A percentile compares a stretch with the other conserved stretches of the same genome.
Evolutionary conservation across 2,329 filamentous ascomycete genomes (phyloP).

Genomic region (Polychaeton citri): DNA sequence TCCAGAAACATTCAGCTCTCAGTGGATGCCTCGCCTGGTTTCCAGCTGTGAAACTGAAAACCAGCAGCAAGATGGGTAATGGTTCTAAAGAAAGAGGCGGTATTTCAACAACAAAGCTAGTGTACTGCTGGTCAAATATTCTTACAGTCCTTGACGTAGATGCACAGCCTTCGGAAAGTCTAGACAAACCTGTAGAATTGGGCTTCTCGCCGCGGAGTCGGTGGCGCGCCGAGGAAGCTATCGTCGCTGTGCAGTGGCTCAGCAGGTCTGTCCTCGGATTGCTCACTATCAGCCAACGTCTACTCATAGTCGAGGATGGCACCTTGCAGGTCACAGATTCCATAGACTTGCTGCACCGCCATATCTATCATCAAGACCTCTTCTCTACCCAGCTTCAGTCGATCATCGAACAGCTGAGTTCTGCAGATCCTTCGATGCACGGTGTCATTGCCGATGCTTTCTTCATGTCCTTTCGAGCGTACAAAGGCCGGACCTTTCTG

Average conservation of each 20-base stretch:
- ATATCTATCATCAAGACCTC: slow-evolving; percentile 81
- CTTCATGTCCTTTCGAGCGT: slow-evolving; percentile 92
- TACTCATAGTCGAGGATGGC: slow-evolving; percentile 84
- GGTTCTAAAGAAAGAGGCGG: slow-evolving; percentile 23
- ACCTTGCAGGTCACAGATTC: slow-evolving; percentile 85
- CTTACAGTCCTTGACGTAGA: slow-evolving; percentile 83
- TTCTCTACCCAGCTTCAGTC: slow-evolving; percentile 78
- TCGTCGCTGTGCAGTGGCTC: slow-evolving; percentile 93
- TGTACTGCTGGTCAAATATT: slow-evolving; percentile 98
- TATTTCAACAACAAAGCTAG: slow-evolving; percentile 71
- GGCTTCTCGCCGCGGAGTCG: slow-evolving; percentile 71
- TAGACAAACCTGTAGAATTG: slow-evolving; percentile 55
- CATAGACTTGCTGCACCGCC: slow-evolving; percentile 80
- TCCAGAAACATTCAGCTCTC: slow-evolving; percentile 78
- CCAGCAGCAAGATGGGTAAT: slow-evolving; percentile 41
- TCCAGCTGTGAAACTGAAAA: slow-evolving; percentile 83
- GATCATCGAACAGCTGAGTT: slow-evolving; percentile 78
- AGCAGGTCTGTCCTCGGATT: slow-evolving; percentile 85
- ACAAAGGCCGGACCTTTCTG: slow-evolving; percentile 86
- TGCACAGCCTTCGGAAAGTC: slow-evolving; percentile 35
- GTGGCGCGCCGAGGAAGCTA: slow-evolving; percentile 89
- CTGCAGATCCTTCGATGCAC: slow-evolving; percentile 79
- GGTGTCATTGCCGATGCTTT: slow-evolving; percentile 95
- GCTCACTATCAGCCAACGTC: slow-evolving; percentile 82
- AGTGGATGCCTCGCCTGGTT: slow-evolving; percentile 96